Conservation (phyloP, 148 eudicot species). For the Rhododendron ovatum region DNA sequence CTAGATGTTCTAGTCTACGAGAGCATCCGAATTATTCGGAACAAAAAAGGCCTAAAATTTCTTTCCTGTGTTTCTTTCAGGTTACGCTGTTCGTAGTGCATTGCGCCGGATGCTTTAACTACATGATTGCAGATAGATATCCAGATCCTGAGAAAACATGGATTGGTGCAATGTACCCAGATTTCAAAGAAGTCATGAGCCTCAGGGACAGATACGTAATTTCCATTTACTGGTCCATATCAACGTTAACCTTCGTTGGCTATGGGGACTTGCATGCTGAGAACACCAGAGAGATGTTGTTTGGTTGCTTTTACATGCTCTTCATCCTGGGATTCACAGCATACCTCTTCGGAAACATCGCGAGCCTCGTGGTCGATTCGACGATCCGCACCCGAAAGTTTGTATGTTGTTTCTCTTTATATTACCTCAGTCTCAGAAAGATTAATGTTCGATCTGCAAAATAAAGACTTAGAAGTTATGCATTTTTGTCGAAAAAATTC, state of each 20-base stretch:
- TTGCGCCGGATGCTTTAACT: conserved; percentile 83
- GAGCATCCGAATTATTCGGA: too few relatives aligned
- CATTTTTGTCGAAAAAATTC: background rate
- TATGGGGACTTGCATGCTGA: conserved; percentile 88
- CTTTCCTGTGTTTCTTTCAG: conserved; percentile 22
- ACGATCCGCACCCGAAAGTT: conserved; percentile 79
- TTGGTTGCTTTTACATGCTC: conserved; percentile 70
- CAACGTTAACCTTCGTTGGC: conserved; percentile 76
- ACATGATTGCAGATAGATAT: conserved; percentile 68
- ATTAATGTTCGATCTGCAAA: too few relatives aligned
- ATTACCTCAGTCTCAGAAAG: too few relatives aligned
- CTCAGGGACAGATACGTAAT: conserved; percentile 63
- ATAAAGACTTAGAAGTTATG: too few relatives aligned
- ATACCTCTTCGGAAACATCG: conserved; percentile 90
- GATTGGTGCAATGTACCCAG: conserved; percentile 70
- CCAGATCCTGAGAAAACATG: conserved; percentile 64
- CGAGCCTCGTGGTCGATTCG: conserved; percentile 84
- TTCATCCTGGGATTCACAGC: conserved; percentile 87
- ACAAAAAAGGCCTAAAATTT: too few relatives aligned
- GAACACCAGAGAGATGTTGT: conserved; percentile 78
- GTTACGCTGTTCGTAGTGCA: conserved; percentile 89
- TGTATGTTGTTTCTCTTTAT: conserved; percentile 28
- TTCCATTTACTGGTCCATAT: conserved; percentile 83
- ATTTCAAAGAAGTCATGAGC: conserved; percentile 48
- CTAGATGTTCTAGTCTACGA: too few relatives aligned